Base-by-base conservation (phyloP, 148 eudicot species). In the Diospyros kaki region DNA sequence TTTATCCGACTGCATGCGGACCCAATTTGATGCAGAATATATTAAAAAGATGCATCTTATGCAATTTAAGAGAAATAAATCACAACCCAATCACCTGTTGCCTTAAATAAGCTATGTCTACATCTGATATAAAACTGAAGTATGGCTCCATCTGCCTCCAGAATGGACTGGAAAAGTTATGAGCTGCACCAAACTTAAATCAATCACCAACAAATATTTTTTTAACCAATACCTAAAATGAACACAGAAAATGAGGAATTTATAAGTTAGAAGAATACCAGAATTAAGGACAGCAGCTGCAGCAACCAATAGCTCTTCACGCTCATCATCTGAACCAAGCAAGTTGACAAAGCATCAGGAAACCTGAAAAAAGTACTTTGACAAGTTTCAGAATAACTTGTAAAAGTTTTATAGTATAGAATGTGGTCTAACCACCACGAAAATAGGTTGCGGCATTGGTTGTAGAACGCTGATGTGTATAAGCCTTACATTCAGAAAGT, bases 71-170 rank as follows among this genome's bases (percentile, higher is more conserved):
- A 28, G 28, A 28, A 69, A 76, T 6, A 9, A n/a, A 68, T 62
- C 1, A 11, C 51, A 69, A 69, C 42, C 28, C 38, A 83, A 72
- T 55, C 43, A 88, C 91, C 91, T 85, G 89, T 58, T 84, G 81
- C 84, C 85, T 88, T 74, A 90, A 58, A 85, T 70, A 83, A 76
- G 78, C 78, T 61, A 82, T 70, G 71, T 90, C 90, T 59, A 63
- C 64, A 68, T 86, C 89, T 75, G 91, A 81, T 74, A 88, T 79
- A 79, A 83, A 86, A 71, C 89, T 78, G 73, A 88, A 86, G 58
- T 82, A 62, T 5, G 86, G 81, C 79, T 90, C 94, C 90, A 88
- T 86, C 73, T 74, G 82, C 84, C 81, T 88, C 94, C 94, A 90
- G 73, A 86, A 88, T 64, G 86, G 63, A 74, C 82, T 88, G 72